These are phyloP conservation scores for Alternaria sp. DNA, from an alignment of 2,329 filamentous ascomycete genomes.

Conservation along the genomic window DNA sequence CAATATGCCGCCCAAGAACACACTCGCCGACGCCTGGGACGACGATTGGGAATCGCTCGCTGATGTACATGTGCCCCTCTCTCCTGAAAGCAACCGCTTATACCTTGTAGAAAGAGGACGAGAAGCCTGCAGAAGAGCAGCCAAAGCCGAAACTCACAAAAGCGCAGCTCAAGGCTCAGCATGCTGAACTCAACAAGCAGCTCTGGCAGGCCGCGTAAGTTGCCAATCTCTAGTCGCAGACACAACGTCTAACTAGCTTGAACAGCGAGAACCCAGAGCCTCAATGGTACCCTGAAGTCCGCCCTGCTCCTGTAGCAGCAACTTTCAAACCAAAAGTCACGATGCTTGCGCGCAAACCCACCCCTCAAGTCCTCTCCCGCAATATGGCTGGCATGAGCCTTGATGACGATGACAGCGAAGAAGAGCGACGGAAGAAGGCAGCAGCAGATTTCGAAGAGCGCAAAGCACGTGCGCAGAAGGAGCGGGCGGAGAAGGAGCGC, in stretches of 20 bases:
- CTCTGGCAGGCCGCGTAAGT: conserved; percentile 89
- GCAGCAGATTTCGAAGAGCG: conserved; percentile 79
- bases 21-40: conserved; percentile 76
- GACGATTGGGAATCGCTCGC: conserved; percentile 87
- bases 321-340: conserved; percentile 85
- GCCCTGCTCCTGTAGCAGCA: conserved; percentile 69
- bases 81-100: conserved; percentile 27
- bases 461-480: conserved; percentile 77
- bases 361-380: conserved; percentile 66
- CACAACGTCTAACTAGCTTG: conserved; percentile 23
- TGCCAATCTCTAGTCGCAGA: neutral
- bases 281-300: conserved; percentile 77
- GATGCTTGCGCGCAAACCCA: conserved; percentile 83
- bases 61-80: conserved; percentile 62
- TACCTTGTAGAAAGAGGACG: conserved; percentile 46
- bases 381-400: conserved; percentile 61
- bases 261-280: conserved; percentile 76
- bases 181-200: conserved; percentile 83
- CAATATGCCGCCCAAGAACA: conserved; percentile 48
- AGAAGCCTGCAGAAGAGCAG: conserved; percentile 50
- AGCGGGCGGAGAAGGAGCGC: conserved; percentile 88
- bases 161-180: conserved; percentile 79
- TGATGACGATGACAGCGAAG: conserved; percentile 69
- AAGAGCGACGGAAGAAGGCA: conserved; percentile 66
- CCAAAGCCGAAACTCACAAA: conserved; percentile 67